Evolutionary conservation across 202 grass and related monocot species (phyloP), one percentile per base, ranked within the genome.

Genomic region (Dendrocalamus latiflorus): DNA sequence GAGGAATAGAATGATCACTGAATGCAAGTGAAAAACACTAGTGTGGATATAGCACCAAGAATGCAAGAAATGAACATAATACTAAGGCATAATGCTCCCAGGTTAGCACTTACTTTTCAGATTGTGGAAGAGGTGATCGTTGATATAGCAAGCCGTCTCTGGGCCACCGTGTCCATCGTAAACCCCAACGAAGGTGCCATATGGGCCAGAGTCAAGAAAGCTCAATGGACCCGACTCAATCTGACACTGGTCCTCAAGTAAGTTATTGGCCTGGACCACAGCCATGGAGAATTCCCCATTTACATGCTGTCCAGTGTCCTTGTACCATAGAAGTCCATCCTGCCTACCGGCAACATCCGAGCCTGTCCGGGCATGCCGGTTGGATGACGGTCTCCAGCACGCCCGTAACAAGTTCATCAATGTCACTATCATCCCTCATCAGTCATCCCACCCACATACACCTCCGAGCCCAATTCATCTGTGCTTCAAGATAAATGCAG

Each of bases 271-370:
- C 85, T 99, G 96, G 59, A 99, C 84, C 62, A 95, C 91, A n/a
- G 96, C 96, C 91, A 99, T 99, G 28, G 96, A 99, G 71, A 93
- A 99, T 39, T 98, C 96, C 5, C 96, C 96, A 73, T 87, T 93
- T 41, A 87, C 80, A 84, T 99, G 96, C 57, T 95, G 91, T 21
- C 96, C 96, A 1, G 65, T 82, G 39, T 95, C 96, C 87, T 99
- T 99, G 83, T 95, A 99, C 96, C 96, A 99, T 58, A 99, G 70
- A 81, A 99, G 91, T 75, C 96, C 96, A 60, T 99, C 96, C 78
- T 94, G 91, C 78, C 72, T 85, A 50, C 93, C 89, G 3, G 87
- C 21, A 53, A 49, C 74, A 68, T 93, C 92, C 45, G 91, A 92
- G 70, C 87, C 85, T 72, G 86, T 63, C 50, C 74, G 83, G 74